Base-by-base conservation (phyloP, 495 filamentous ascomycete species). In the Annulohypoxylon maeteangense region DNA sequence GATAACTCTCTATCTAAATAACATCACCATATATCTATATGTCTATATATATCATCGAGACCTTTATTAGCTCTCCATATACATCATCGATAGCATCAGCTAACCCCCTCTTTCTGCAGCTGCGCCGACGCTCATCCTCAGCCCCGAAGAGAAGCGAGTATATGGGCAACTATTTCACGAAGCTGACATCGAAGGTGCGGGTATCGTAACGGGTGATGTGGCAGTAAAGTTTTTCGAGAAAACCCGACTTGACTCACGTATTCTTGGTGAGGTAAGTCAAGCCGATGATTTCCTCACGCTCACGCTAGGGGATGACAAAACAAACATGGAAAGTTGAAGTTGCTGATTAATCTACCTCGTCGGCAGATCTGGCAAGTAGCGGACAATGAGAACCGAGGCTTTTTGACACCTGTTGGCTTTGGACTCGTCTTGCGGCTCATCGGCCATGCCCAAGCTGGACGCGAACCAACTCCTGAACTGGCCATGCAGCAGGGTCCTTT, bases 201-300 rank as follows among this genome's bases (percentile, higher is more conserved):
- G 93, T n/a, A 93, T 98, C 51, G 92, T 99, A 11, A 97, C 95
- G 12, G 95, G 96, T 71, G 95, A 98, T 79, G 85, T 97, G 60
- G 95, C 95, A 7, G 96, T 98, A 72, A 93, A 94, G 72, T 98
- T 99, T 84, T 99, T 99, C 74, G 94, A 98, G 80, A 96, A 95
- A 87, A 98, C 95, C 27, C 88, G 91, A 68, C 84, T 99, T 31
- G 87, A 93, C 55, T 90, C 93, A 47, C 87, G 91, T 61, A 87
- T 95, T 25, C 85, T 99, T 70, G 95, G 95, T 76, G 91, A 97
- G 90, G 93, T 96, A 83, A 70, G 80, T 81, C 48, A 45, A 23
- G 16, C 14, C 18, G 11, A 34, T 14, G 1, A 18, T 55, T 62
- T 45, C n/a, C n/a, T n/a, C n/a, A n/a, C n/a, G n/a, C 45, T 7